Conservation (phyloP, 108 stramenopile genomes). For the Pseudonitzschia multiseries region DNA sequence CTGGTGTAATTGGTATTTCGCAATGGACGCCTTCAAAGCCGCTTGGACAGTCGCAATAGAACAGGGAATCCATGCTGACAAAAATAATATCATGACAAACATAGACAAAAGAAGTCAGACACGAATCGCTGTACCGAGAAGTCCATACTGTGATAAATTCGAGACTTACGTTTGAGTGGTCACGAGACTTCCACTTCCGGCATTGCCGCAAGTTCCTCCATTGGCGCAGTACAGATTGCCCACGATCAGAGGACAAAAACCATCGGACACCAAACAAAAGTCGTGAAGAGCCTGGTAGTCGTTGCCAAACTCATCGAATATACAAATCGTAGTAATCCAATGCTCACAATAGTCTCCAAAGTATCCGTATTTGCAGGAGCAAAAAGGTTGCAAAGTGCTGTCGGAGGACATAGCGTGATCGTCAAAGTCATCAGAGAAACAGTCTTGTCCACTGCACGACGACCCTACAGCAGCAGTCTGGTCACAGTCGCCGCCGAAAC, state of each 20-base stretch:
- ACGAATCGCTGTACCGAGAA: background rate
- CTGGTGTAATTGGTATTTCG: background rate
- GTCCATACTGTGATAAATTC: background rate
- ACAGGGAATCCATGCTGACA: background rate
- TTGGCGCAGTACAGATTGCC: slow-evolving; percentile 4
- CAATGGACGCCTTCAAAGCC: background rate
- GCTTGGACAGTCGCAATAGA: background rate
- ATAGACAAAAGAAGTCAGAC: background rate
- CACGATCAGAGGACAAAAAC: background rate
- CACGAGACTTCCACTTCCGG: background rate
- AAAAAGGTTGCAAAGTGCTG: background rate
- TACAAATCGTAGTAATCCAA: slow-evolving; percentile 7
- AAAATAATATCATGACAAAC: background rate
- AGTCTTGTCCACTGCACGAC: background rate
- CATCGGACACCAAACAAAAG: background rate
- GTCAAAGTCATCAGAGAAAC: background rate
- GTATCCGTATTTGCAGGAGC: slow-evolving; percentile 9
- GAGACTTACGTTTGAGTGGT: background rate
- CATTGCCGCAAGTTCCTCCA: slow-evolving; percentile 11
- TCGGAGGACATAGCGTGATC: background rate
- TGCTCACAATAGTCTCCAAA: slow-evolving; percentile 13
- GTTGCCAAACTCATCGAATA: background rate
- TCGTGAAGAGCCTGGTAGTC: slow-evolving; percentile 1
- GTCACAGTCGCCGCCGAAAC: background rate
- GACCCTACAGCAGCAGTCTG: background rate